A percentile compares a stretch with the other conserved stretches of the same genome.
Evolutionary conservation across 352 stramenopile species (phyloP).

Genomic region (Elongisporangium anandrum): DNA sequence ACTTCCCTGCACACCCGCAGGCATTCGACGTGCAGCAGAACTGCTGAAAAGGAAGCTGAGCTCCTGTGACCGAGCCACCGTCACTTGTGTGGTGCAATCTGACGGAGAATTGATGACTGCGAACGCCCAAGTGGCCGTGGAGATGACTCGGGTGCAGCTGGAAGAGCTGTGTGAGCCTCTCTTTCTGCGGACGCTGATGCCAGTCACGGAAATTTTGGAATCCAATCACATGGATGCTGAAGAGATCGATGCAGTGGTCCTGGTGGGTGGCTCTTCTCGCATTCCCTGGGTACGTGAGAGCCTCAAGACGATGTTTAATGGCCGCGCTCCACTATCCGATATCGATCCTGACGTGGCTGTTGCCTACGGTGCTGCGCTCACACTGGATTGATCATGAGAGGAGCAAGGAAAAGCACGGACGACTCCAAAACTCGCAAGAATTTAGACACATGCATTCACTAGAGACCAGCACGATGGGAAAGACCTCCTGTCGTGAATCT

Average conservation of each 20-base stretch:
- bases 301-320: constrained; percentile 45
- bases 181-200: constrained; percentile 51
- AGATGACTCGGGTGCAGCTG: constrained; percentile 39
- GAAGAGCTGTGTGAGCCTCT: constrained; percentile 39
- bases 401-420: neutral
- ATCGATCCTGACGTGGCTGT: constrained; percentile 73
- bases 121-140: constrained; percentile 7
- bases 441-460: neutral
- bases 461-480: neutral
- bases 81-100: constrained; percentile 25
- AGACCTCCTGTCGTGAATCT: neutral
- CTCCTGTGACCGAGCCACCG: constrained; percentile 12
- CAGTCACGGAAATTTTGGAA: constrained; percentile 44
- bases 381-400: constrained; percentile 24
- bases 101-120: neutral
- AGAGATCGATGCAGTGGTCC: constrained; percentile 52
- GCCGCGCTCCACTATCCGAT: constrained; percentile 33
- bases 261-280: constrained; percentile 51
- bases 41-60: constrained; percentile 52
- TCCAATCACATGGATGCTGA: constrained; percentile 51
- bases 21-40: constrained; percentile 51
- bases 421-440: neutral
- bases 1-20: constrained; percentile 46
- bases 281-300: constrained; percentile 50
- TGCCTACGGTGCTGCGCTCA: constrained; percentile 52